Base-by-base conservation (phyloP, 1,284 basidiomycete genomes). In the Sanguinoderma infundibulare region DNA sequence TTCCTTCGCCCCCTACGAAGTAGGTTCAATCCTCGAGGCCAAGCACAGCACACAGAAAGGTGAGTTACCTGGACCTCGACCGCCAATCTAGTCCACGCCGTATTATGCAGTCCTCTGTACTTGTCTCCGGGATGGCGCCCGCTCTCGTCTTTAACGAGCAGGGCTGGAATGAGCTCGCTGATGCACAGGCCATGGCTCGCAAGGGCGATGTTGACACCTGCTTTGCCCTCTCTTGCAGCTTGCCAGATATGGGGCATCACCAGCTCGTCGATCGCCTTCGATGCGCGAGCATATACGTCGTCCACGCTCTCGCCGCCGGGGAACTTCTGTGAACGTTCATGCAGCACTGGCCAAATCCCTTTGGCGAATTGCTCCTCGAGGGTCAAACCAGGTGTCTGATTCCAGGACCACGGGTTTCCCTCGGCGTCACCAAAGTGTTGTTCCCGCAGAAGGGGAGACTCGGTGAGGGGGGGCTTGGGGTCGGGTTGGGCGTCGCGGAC, bases 131-230 rank as follows among this genome's bases (percentile, higher is more conserved):
- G 70, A 15, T 62, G 67, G 57, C 73, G 60, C 1, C 74, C 73
- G n/a, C 68, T 68, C 32, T 74, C 72, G 61, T 81, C 77, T 65
- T 73, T 78, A 63, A 74, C 77, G 57, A 86, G 67, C 52, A 91
- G 70, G 22, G 81, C 81, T 24, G 78, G 75, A 12, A 90, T 71
- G 22, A 89, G 73, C 73, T 93, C 90, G 55, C 82, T 81, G 42
- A 95, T 89, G 72, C 87, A 90, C 42, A 94, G 74, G 0, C 94
- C 92, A 72, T 95, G 93, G 73, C 92, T 93, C 34, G 94, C 88
- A 49, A 95, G 73, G 1, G 87, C 89, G 38, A 95, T 74, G 67
- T 92, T 86, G 7, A 83, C 73, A 20, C 76, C 77, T 51, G 73
- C 75, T 60, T 62, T 70, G 22, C 76, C 78, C 20, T 77, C 74